Evolutionary conservation across 768 basidiomycete genomes (phyloP), one percentile per base, ranked within the genome.

Genomic region (Psilocybe cyanescens): DNA sequence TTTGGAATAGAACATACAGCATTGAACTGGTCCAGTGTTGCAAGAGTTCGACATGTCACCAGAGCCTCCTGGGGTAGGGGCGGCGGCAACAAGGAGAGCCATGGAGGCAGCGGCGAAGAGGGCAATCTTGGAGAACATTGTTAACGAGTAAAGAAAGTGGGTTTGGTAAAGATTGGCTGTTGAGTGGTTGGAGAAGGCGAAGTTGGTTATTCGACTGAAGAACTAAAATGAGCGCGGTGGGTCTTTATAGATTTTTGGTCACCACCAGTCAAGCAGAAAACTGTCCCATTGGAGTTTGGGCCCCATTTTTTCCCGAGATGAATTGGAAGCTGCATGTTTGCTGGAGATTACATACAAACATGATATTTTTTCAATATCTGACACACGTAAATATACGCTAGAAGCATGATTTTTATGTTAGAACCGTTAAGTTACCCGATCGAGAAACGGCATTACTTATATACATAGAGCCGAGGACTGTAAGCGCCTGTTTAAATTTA

Each of bases 41-140:
- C 73, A 74, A 28, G 66, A 66, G 47, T 61, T 57, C 28, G 50
- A 37, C 50, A 64, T 64, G 8, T 54, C 61, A 7, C 65, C 67
- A 28, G 52, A 54, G 37, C 47, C 16, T 28, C 11, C 4, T 24
- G 47, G 47, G 19, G 63, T 47, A 31, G 72, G 72, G 12, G 69
- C 64, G n/a, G 75, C 75, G 31, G 72, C 73, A 35, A 66, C 71
- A 56, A 72, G 71, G 65, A 69, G 35, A 19, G 68, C 71, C 62
- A 72, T 65, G 53, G 65, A 54, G 62, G 65, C 68, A 39, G 58
- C 64, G 55, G 65, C 57, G 62, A 71, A 24, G 62, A 72, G 31
- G 55, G 66, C 68, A 66, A 68, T 46, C 56, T 74, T 73, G 68
- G 70, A 70, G 71, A 72, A 72, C 73, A 74, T 74, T 31, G 56